Evolutionary conservation across 2,329 filamentous ascomycete species (phyloP).

Genomic region (Metarhizium brunneum): DNA sequence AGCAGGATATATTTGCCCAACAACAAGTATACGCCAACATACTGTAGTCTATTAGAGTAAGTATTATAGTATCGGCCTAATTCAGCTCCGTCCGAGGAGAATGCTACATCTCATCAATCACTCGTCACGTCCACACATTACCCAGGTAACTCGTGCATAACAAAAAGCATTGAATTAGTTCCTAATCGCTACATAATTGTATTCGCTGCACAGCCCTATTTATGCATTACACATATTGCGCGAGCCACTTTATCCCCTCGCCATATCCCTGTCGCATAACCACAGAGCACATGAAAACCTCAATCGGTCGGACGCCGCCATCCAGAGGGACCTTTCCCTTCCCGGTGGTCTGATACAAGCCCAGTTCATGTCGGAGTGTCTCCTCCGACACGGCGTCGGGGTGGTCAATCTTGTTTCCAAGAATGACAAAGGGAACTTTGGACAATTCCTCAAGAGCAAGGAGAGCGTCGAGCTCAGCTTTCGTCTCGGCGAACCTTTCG

Average conservation of each 20-base stretch:
- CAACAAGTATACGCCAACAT: no score
- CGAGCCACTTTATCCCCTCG: constrained; percentile 84
- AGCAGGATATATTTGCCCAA: no score
- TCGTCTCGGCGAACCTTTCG: constrained; percentile 88
- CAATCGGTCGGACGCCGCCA: constrained; percentile 87
- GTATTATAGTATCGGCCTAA: no score
- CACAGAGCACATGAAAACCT: constrained; percentile 98
- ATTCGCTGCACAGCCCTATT: background rate
- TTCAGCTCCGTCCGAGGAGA: constrained; percentile 22
- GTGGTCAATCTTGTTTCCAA: constrained; percentile 99
- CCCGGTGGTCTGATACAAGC: constrained; percentile 90
- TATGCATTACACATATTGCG: constrained; percentile 69
- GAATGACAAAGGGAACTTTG: constrained; percentile 91
- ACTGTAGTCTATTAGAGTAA: no score
- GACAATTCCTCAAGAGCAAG: constrained; percentile 93
- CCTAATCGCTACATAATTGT: no score
- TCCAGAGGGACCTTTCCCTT: constrained; percentile 92
- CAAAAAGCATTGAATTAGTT: no score
- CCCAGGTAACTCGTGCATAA: background rate
- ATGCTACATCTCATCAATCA: constrained; percentile 22
- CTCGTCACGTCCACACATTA: constrained; percentile 4
- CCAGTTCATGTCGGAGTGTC: constrained; percentile 83
- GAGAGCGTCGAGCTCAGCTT: constrained; percentile 92
- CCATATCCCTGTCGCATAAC: constrained; percentile 97
- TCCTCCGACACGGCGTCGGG: constrained; percentile 93